Evolutionary conservation across 768 basidiomycete genomes (phyloP).

Genomic region (Amanita muscaria): DNA sequence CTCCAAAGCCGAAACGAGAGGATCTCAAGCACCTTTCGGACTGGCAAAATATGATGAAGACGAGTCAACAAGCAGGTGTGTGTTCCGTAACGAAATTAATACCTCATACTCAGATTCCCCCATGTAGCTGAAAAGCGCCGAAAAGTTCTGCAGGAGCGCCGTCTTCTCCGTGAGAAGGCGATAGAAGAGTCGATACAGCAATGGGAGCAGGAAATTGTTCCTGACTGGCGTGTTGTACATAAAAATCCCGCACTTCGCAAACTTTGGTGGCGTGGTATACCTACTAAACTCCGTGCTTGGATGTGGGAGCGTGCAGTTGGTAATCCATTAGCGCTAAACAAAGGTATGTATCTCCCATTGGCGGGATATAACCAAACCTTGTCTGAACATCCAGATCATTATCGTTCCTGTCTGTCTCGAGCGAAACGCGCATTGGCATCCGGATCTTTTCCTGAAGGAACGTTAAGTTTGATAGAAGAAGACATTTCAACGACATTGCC

Average conservation of each 20-base stretch:
- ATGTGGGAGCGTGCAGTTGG: slow-evolving; percentile 87
- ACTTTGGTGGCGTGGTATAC: slow-evolving; percentile 88
- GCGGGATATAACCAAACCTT: slow-evolving; percentile 4
- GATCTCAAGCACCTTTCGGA: slow-evolving; percentile 78
- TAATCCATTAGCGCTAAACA: slow-evolving; percentile 72
- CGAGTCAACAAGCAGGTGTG: slow-evolving; percentile 64
- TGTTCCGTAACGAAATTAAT: slow-evolving; percentile 6
- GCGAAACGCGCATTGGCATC: slow-evolving; percentile 63
- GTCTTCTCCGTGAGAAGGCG: slow-evolving; percentile 51
- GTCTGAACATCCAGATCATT: slow-evolving; percentile 44
- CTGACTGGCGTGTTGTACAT: slow-evolving; percentile 74
- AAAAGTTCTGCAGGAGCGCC: slow-evolving; percentile 53
- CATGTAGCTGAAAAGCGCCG: slow-evolving; percentile 60
- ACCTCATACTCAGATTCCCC: slow-evolving; percentile 3
- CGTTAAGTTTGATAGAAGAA: slow-evolving; percentile 56
- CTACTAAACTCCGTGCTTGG: slow-evolving; percentile 65
- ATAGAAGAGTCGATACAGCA: slow-evolving; percentile 61
- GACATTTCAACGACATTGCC: slow-evolving; percentile 73
- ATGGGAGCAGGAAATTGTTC: slow-evolving; percentile 76
- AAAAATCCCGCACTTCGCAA: slow-evolving; percentile 55
- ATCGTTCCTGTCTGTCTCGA: slow-evolving; percentile 59
- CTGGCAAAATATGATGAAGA: slow-evolving; percentile 86
- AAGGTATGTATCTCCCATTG: slow-evolving; percentile 40
- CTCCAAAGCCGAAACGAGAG: slow-evolving; percentile 71
- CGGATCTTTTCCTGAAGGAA: slow-evolving; percentile 57